Conservation (phyloP, 2,329 filamentous ascomycete species). For the Penicillium oxalicum region DNA sequence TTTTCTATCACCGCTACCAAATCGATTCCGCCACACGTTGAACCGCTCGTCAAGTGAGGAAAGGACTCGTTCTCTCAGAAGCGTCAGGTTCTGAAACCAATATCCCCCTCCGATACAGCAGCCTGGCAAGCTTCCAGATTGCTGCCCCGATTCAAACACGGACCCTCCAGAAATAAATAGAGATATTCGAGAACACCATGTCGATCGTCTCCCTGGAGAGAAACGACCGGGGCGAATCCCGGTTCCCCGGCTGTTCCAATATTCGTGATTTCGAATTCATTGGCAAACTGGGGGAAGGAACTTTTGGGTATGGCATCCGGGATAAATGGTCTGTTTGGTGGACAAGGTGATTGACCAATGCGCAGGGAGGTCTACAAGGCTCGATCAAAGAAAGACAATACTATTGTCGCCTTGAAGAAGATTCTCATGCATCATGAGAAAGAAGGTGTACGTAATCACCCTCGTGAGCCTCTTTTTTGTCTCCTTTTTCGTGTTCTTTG, state of each 20-base stretch:
- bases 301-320: constrained; percentile 65
- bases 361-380: constrained; percentile 86
- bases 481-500: background rate
- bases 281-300: constrained; percentile 75
- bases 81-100: too few relatives aligned
- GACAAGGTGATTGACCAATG: constrained; percentile 11
- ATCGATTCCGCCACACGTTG: too few relatives aligned
- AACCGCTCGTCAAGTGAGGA: too few relatives aligned
- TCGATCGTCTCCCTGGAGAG: constrained; percentile 42
- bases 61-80: too few relatives aligned
- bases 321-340: background rate
- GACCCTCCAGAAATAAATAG: background rate
- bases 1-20: too few relatives aligned
- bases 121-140: too few relatives aligned
- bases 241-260: constrained; percentile 74
- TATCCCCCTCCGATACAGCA: too few relatives aligned
- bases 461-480: too few relatives aligned
- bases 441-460: constrained; percentile 61
- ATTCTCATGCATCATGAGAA: constrained; percentile 99
- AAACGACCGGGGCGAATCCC: constrained; percentile 44
- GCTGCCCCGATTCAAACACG: too few relatives aligned
- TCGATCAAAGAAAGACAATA: constrained; percentile 65
- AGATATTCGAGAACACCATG: constrained; percentile 22
- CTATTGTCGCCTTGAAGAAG: constrained; percentile 86
- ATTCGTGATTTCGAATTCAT: constrained; percentile 39